Evolutionary conservation across 805 yeast genomes (phyloP), one percentile per base, ranked within the genome.

Genomic region (Zygotorulaspora chibaensis): DNA sequence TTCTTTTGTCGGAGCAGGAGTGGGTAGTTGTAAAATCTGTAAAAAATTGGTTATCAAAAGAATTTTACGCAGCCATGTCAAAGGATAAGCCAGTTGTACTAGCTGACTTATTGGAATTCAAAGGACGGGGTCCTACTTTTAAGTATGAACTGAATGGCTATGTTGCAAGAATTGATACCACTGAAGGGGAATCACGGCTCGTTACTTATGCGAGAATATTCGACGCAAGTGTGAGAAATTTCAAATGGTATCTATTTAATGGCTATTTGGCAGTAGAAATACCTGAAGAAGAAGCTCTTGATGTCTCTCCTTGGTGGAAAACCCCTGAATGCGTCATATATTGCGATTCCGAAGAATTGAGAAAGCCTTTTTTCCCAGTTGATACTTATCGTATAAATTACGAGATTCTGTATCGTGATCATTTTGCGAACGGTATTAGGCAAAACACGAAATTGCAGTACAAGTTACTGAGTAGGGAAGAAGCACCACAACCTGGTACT

Each of bases 181-280:
- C 71, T 35, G 77, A 76, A 43, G 76, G 76, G 35, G 79, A 79
- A 3, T 67, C 69, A 18, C 81, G 79, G 56, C 62, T 83, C 42
- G 84, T 86, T 0, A 75, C 89, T 0, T 77, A 76, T 53, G 73
- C 77, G 2, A 74, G 74, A 50, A 67, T 79, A 3, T 69, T 65
- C 12, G 73, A 73, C 38, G 51, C 54, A 4, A 30, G 53, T 8
- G 51, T 57, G 8, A 58, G 59, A 2, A 47, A 43, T 10, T 67
- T 64, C 42, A 62, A 62, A 26, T 93, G 99, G 99, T 80, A 75
- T 58, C 63, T 93, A 59, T 88, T 93, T 63, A 93, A 93, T 61
- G 98, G 93, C 64, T 93, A 91, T 65, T 69, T 93, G 52, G 98
- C 90, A 12, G 77, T 80, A 55, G 82, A 80, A 18, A 73, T 93